Base-by-base conservation (phyloP, 2,329 filamentous ascomycete species). In the Amylocarpus encephaloides region DNA sequence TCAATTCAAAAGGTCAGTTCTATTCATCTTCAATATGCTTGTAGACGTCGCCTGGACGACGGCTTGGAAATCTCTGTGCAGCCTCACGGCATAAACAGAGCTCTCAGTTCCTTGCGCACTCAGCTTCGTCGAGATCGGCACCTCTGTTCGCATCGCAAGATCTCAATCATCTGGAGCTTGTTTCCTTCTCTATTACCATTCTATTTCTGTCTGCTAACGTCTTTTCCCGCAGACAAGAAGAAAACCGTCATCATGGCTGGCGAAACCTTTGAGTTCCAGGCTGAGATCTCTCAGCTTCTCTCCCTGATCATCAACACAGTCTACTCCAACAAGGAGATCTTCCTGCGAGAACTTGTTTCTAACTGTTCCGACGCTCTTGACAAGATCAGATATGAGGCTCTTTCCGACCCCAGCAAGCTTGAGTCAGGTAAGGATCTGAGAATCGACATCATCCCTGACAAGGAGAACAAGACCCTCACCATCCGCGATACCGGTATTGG, bases 271-370 rank as follows among this genome's bases (percentile, higher is more conserved):
- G 92, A 97, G 86, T 98, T 97, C 81, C 93, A 98, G 86, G 93
- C 93, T 86, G 93, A 98, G 88, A 98, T 98, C 72, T 97, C 92
- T 87, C 93, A 98, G 88, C 88, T 98, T 63, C 87, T 98, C 71
- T 90, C 86, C 65, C 88, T 98, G 72, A 98, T 98, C 77, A 98
- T 98, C 83, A 98, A 98, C 88, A 97, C 93, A 63, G 93, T 98
- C 79, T 98, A 97, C 83, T 96, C 91, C 66, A 98, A 98, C 86
- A 98, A 98, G 83, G 93, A 97, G 78, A 97, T 98, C 72, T 98
- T 98, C 85, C 78, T 98, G 67, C 81, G 93, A 86, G 93, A 98
- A 78, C 72, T 98, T 66, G 88, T 98, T 69, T 97, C 93, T 77
- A 98, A 98, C 78, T 86, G 86, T 70, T 97, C 92, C 68, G 93